These are phyloP conservation scores for Oehlia diaphana DNA, from an alignment of 192 early-diverging fungal species.

Conservation along the genomic window DNA sequence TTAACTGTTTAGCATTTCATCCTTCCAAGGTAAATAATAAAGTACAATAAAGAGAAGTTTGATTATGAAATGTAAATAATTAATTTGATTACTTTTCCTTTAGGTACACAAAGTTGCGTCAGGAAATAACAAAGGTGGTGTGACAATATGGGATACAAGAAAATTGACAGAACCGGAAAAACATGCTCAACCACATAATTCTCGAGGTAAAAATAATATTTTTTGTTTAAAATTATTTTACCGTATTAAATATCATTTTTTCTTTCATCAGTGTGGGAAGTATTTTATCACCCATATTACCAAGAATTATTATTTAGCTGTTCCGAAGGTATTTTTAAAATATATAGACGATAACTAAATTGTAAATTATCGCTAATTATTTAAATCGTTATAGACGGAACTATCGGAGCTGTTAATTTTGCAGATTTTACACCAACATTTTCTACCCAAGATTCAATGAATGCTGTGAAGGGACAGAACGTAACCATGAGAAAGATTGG, in stretches of 20 bases:
- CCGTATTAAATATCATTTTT: not conserved
- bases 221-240: not conserved
- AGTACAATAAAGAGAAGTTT: not conserved
- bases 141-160: conserved; percentile 31
- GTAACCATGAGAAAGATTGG: not conserved
- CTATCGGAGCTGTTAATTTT: not conserved
- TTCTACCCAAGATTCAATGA: no score
- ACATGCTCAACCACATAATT: not conserved
- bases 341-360: not conserved
- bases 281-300: conserved; percentile 23
- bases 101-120: conserved; percentile 24
- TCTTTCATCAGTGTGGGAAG: conserved; percentile 13
- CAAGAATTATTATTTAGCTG: conserved; percentile 2
- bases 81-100: not conserved
- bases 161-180: conserved; percentile 23
- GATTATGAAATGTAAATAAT: not conserved
- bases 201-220: not conserved
- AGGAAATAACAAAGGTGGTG: conserved; percentile 23
- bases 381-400: not conserved
- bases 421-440: not conserved
- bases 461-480: not conserved
- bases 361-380: not conserved
- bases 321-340: conserved; percentile 20
- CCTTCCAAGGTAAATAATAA: conserved; percentile 7
- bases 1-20: conserved; percentile 27